Conservation (phyloP, 2,329 filamentous ascomycete species). For the Aureobasidium sp. region DNA sequence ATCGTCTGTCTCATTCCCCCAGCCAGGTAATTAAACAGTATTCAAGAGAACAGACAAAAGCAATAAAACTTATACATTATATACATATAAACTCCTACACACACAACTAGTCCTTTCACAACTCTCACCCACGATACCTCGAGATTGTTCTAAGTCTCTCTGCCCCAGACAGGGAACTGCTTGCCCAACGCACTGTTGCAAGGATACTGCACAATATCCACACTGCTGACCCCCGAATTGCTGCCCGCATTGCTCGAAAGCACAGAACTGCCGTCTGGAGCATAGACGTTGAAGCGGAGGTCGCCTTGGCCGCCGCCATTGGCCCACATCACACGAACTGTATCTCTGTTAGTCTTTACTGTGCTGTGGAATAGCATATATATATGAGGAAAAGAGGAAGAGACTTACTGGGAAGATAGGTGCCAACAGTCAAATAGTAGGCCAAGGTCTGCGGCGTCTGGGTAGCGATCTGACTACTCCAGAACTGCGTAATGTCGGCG, state of each 20-base stretch:
- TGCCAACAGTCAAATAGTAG: slow-evolving; percentile 15
- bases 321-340: slow-evolving; percentile 15
- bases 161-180: slow-evolving; percentile 18
- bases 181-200: slow-evolving; percentile 14
- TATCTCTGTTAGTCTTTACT: background rate
- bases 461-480: slow-evolving; percentile 11
- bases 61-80: no score
- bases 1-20: no score
- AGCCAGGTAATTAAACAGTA: no score
- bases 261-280: slow-evolving; percentile 11
- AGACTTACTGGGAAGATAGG: slow-evolving; percentile 12
- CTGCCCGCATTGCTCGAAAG: background rate
- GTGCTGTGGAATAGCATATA: background rate
- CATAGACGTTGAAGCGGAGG: slow-evolving; percentile 16
- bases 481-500: slow-evolving; percentile 17
- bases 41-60: no score
- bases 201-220: slow-evolving; percentile 14
- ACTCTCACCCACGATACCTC: no score
- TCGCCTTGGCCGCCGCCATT: slow-evolving; percentile 18
- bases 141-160: slow-evolving; percentile 7
- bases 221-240: slow-evolving; percentile 13
- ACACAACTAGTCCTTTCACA: no score
- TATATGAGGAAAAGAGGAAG: background rate
- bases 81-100: no score
- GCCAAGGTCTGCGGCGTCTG: slow-evolving; percentile 15